Percentiles rank a stretch among this genome's conserved stretches.
Conservation (phyloP, 2,329 filamentous ascomycete genomes). For the Phialophora tarda region DNA sequence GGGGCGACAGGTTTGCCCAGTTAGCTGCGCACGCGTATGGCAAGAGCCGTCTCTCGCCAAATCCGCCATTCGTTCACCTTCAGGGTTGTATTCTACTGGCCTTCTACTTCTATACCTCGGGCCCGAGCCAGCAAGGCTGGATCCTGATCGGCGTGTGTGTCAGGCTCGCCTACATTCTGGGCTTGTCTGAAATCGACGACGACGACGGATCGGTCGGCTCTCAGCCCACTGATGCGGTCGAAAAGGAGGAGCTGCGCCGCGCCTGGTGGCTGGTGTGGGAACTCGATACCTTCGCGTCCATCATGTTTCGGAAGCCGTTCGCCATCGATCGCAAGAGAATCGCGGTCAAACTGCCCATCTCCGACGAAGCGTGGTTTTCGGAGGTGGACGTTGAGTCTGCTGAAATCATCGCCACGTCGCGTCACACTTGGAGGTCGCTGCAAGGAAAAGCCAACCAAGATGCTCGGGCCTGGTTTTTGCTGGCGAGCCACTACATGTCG, state of each 20-base stretch:
- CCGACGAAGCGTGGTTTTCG: slow-evolving; percentile 18
- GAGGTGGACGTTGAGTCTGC: slow-evolving; percentile 7
- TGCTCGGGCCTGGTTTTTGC: slow-evolving; percentile 17
- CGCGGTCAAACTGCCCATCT: slow-evolving; percentile 12
- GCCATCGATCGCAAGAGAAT: slow-evolving; percentile 9
- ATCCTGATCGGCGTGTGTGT: slow-evolving; percentile 95
- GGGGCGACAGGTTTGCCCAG: not conserved
- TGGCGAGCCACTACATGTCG: slow-evolving; percentile 2
- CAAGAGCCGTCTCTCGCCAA: not conserved
- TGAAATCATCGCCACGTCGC: not conserved
- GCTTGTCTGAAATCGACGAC: slow-evolving; percentile 85
- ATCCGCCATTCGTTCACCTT: slow-evolving; percentile 6
- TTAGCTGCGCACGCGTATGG: slow-evolving; percentile 2
- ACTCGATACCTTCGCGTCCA: slow-evolving; percentile 17
- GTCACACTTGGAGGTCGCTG: slow-evolving; percentile 8
- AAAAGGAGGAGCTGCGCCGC: slow-evolving; percentile 14
- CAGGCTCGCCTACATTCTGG: slow-evolving; percentile 84
- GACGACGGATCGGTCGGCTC: slow-evolving; percentile 44
- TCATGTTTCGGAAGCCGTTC: not conserved
- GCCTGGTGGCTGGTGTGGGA: slow-evolving; percentile 25
- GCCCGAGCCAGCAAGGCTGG: slow-evolving; percentile 58
- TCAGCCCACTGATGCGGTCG: not conserved
- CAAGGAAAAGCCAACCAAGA: slow-evolving; percentile 11
- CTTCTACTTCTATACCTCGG: slow-evolving; percentile 9
- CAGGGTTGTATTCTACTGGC: slow-evolving; percentile 22